phyloP scores from a whole-genome alignment of 805 yeast species.

The Maudiozyma saulgeensis region DNA sequence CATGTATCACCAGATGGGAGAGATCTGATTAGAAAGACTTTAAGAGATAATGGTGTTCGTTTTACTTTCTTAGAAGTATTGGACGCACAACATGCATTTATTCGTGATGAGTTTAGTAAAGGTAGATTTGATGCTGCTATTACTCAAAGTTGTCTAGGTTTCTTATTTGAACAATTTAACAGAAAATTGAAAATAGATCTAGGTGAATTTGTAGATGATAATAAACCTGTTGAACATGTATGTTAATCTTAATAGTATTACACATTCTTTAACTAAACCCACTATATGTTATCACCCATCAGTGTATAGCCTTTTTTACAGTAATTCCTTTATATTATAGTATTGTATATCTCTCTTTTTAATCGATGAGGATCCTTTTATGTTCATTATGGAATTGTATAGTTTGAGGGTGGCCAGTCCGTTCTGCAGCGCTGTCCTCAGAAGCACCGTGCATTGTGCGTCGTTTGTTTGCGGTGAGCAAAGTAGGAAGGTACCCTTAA shows the following conservation, averaged over 20 bases:
- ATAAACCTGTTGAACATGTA: conserved; percentile 47
- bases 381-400: too few relatives aligned
- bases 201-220: conserved; percentile 51
- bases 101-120: conserved; percentile 67
- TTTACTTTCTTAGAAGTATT: conserved; percentile 66
- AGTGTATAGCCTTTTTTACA: too few relatives aligned
- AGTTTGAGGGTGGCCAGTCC: too few relatives aligned
- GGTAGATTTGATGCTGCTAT: conserved; percentile 79
- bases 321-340: too few relatives aligned
- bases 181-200: conserved; percentile 56
- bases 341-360: too few relatives aligned
- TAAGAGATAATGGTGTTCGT: conserved; percentile 50
- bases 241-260: conserved; percentile 33
- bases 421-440: too few relatives aligned
- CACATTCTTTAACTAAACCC: too few relatives aligned
- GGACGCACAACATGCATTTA: conserved; percentile 79
- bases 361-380: too few relatives aligned
- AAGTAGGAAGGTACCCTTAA: too few relatives aligned
- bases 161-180: conserved; percentile 62
- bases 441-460: too few relatives aligned
- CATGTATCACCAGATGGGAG: conserved; percentile 76
- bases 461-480: too few relatives aligned
- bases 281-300: too few relatives aligned
- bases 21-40: conserved; percentile 52
- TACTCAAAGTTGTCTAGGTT: conserved; percentile 55